phyloP scores from a whole-genome alignment of 2,329 filamentous ascomycete species.

The Cytospora leucostoma region DNA sequence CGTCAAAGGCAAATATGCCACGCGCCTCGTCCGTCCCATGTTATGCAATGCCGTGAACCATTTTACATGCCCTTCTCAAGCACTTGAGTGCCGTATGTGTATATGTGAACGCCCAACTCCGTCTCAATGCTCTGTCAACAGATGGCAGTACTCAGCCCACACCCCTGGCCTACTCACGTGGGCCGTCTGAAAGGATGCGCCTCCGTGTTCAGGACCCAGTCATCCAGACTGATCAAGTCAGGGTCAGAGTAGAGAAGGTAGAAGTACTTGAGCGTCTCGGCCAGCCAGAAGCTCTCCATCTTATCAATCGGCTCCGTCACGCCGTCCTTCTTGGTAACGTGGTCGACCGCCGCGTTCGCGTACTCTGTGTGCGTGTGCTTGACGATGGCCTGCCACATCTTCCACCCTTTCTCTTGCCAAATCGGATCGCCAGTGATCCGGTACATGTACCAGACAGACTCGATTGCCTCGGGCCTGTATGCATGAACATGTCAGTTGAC shows the following conservation, averaged over 20 bases:
- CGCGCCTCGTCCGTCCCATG: slow-evolving; percentile 1
- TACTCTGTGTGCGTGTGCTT: slow-evolving; percentile 64
- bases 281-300: slow-evolving; percentile 91
- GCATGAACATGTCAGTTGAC: slow-evolving; percentile 27
- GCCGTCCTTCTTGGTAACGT: slow-evolving; percentile 52
- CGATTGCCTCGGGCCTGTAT: slow-evolving; percentile 77
- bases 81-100: not conserved
- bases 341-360: slow-evolving; percentile 70
- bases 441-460: slow-evolving; percentile 88
- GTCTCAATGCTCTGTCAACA: slow-evolving; percentile 7
- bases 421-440: slow-evolving; percentile 77
- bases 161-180: slow-evolving; percentile 28
- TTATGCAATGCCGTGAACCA: slow-evolving; percentile 13
- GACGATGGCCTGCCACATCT: slow-evolving; percentile 76
- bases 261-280: slow-evolving; percentile 91
- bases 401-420: slow-evolving; percentile 83
- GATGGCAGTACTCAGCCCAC: not conserved
- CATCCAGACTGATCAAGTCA: slow-evolving; percentile 65
- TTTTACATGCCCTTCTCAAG: not conserved
- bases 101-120: slow-evolving; percentile 20
- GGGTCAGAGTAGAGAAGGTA: slow-evolving; percentile 77
- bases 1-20: not conserved
- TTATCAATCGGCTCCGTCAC: slow-evolving; percentile 51
- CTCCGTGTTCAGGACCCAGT: slow-evolving; percentile 68
- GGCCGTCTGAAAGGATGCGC: slow-evolving; percentile 59